Evolutionary conservation across 2,329 filamentous ascomycete genomes (phyloP).

Genomic region (Paecilomyces niveus): DNA sequence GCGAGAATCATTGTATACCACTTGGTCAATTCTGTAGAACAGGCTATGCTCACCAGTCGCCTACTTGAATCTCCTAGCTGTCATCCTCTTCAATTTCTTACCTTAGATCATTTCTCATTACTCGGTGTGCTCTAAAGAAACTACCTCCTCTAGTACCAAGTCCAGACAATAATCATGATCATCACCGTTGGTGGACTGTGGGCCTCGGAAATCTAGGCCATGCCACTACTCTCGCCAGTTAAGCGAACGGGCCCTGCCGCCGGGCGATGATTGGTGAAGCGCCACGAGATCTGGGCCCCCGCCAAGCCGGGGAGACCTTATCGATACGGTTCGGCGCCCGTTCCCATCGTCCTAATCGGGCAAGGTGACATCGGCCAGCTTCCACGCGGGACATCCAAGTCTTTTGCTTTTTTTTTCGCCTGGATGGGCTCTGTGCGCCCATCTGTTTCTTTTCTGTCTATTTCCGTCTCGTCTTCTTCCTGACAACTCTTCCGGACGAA

Average conservation of each 20-base stretch:
- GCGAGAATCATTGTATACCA: too few relatives aligned
- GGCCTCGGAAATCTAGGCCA: neutral
- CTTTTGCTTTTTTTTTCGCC: neutral
- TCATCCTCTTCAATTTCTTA: too few relatives aligned
- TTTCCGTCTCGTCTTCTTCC: neutral
- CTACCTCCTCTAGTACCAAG: too few relatives aligned
- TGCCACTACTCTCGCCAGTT: neutral
- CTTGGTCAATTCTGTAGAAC: too few relatives aligned
- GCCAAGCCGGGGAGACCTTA: neutral
- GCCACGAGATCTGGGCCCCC: neutral
- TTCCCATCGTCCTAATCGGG: neutral
- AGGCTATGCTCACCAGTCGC: too few relatives aligned
- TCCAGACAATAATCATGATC: too few relatives aligned
- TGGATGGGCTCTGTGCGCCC: neutral
- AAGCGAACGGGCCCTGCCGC: neutral
- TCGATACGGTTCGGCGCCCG: neutral
- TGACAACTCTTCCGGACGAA: neutral
- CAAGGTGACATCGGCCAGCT: neutral
- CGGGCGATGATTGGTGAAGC: neutral
- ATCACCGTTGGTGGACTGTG: neutral
- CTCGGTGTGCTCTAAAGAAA: too few relatives aligned
- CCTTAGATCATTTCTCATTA: too few relatives aligned
- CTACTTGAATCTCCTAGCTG: too few relatives aligned
- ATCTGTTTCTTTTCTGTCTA: neutral
- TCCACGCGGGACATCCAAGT: neutral